Percentiles rank a stretch among this genome's conserved stretches.
Conservation (phyloP, 345 rosid species). For the Hypericum androsaemum region DNA sequence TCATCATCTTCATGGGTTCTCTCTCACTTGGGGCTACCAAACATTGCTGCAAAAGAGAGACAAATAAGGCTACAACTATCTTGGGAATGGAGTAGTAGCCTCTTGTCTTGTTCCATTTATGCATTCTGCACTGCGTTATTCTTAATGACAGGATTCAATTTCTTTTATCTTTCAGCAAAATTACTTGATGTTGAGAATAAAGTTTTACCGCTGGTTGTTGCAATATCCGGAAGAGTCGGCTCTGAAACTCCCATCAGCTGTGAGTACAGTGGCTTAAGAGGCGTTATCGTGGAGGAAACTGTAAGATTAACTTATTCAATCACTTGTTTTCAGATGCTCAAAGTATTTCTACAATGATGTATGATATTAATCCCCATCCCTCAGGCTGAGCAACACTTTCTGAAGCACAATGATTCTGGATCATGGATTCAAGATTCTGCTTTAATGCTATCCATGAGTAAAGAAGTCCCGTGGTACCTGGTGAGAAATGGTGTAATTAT, state of each 20-base stretch:
- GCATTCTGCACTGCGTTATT: not conserved
- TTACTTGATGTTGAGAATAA: conserved; percentile 67
- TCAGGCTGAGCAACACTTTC: conserved; percentile 88
- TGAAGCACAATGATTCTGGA: conserved; percentile 92
- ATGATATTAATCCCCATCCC: conserved; percentile 6
- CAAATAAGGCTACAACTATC: too few species aligned
- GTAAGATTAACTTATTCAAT: conserved; percentile 21
- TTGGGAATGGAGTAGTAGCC: too few species aligned
- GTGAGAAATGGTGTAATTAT: conserved; percentile 30
- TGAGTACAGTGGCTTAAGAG: conserved; percentile 66
- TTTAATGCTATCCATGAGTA: conserved; percentile 77
- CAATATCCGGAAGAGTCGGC: conserved; percentile 74
- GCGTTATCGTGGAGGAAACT: conserved; percentile 73
- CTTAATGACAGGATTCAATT: conserved; percentile 6
- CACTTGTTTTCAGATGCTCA: not conserved
- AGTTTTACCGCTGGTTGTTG: conserved; percentile 58
- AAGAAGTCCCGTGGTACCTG: conserved; percentile 97
- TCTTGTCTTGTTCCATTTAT: not conserved
- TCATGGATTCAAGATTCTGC: conserved; percentile 99
- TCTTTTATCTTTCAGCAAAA: conserved; percentile 45
- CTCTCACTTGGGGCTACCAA: too few species aligned
- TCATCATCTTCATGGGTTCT: too few species aligned
- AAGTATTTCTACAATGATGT: not conserved
- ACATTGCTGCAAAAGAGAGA: too few species aligned
- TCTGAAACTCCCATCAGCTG: conserved; percentile 77